Evolutionary conservation across 148 eudicot genomes (phyloP).

Genomic region (Cornus florida): DNA sequence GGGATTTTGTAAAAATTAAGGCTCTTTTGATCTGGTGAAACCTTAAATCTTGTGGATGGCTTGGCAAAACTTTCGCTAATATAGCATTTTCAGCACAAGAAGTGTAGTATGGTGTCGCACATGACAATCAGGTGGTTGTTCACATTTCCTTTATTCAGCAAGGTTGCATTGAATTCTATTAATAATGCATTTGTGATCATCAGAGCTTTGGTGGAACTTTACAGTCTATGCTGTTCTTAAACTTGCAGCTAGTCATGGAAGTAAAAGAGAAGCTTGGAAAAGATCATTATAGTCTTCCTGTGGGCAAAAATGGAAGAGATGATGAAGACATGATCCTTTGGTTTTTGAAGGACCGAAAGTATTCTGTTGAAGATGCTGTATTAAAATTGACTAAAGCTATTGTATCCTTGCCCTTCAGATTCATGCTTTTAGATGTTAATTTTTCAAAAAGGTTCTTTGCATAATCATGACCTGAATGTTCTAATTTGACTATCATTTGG

Average conservation of each 20-base stretch:
- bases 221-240: conserved; percentile 13
- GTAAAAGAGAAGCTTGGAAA: conserved; percentile 81
- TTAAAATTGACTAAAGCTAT: conserved; percentile 79
- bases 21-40: not conserved
- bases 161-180: not conserved
- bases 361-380: conserved; percentile 66
- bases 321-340: conserved; percentile 93
- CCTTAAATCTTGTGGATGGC: not conserved
- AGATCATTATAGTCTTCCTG: conserved; percentile 58
- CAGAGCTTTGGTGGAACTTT: not conserved
- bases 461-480: too few species aligned
- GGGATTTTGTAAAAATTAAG: not conserved
- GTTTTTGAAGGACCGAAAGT: conserved; percentile 89
- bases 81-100: not conserved
- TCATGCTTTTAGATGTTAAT: conserved; percentile 2
- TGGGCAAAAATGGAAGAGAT: conserved; percentile 85
- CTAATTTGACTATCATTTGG: too few species aligned
- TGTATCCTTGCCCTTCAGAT: conserved; percentile 37
- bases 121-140: not conserved
- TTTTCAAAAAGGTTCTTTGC: not conserved
- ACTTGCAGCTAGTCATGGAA: conserved; percentile 71
- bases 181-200: not conserved
- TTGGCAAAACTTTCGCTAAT: not conserved
- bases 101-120: not conserved
- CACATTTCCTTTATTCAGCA: not conserved